phyloP scores from a whole-genome alignment of 2,329 filamentous ascomycete species.

The Hypoxylon sp. region DNA sequence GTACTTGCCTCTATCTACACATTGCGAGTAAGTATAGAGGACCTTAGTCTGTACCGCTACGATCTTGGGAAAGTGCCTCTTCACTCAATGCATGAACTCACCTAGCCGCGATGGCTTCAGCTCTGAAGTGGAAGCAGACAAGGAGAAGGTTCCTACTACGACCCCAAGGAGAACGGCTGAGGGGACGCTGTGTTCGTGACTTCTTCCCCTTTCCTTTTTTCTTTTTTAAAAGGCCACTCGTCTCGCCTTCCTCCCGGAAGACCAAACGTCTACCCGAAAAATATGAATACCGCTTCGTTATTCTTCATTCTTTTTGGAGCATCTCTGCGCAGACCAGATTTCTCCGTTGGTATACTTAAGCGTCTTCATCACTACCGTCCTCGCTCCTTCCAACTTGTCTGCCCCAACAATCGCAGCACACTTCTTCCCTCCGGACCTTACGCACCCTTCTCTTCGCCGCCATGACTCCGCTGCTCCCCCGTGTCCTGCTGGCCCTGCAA shows the following conservation, averaged over 20 bases:
- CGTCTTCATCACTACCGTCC: neutral
- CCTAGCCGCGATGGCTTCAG: neutral
- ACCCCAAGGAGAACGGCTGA: neutral
- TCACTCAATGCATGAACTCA: neutral
- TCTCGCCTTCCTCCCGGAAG: neutral
- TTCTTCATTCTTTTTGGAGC: neutral
- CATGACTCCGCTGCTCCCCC: conserved; percentile 4
- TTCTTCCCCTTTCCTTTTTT: neutral
- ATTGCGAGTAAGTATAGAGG: no score
- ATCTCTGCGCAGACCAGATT: neutral
- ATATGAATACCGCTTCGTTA: neutral
- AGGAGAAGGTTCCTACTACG: conserved; percentile 1
- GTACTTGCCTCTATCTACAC: no score
- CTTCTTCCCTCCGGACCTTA: neutral
- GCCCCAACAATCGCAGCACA: neutral
- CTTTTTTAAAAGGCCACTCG: neutral
- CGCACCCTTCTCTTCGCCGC: neutral
- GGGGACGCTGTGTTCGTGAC: conserved; percentile 4
- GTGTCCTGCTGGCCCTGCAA: neutral
- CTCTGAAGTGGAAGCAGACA: neutral
- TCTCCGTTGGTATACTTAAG: conserved; percentile 6
- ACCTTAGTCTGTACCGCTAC: no score
- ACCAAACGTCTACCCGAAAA: neutral
- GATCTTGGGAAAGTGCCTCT: neutral
- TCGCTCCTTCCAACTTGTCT: neutral